Base-by-base conservation (phyloP, 768 basidiomycete species). In the Tulasnella sp. region DNA sequence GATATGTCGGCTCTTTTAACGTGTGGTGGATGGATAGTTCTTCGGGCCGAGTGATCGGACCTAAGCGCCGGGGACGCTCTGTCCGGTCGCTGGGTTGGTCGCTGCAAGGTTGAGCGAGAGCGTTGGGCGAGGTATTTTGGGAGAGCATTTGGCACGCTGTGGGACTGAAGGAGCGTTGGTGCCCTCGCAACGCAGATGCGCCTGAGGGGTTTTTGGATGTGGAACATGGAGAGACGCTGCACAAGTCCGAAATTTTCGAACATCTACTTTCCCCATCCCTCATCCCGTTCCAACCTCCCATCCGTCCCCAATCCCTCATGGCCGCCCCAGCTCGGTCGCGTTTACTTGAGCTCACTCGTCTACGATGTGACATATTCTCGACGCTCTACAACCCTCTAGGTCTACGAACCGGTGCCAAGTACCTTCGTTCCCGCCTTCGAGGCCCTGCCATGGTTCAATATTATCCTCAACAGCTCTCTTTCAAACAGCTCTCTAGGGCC, bases 361-460 rank as follows among this genome's bases (percentile, higher is more conserved):
- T 94, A 7, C 92, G 92, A 69, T 92, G 91, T 84, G 84, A 88
- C 60, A 90, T 98, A 77, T 97, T 98, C 84, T 91, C 96, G 84
- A 97, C 95, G 12, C 88, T 93, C 4, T 96, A 94, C 87, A 98
- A 98, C 86, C 97, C 97, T 0, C 89, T 89, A 2, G 90, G 90
- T 40, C 85, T 91, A 20, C 92, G 97, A 24, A 96, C 94, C 0
- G 97, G 97, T 24, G 93, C 96, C 40, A 98, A 98, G 87, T 96
- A 97, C 87, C 91, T 98, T 72, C 92, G 93, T 28, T 89, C 90
- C 20, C 89, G 93, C 24, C 90, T 98, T 48, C 91, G 92, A 0
- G 97, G 97, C 0, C 96, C 96, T 0, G 90, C 95, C 40, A 94
- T 98, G 92, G 84, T 93, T 82, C 87, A 90, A 6, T 98, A 98